A percentile compares a stretch with the other conserved stretches of the same genome.
Evolutionary conservation across 768 basidiomycete genomes (phyloP).

Genomic region (Hebeloma cylindrosporum): DNA sequence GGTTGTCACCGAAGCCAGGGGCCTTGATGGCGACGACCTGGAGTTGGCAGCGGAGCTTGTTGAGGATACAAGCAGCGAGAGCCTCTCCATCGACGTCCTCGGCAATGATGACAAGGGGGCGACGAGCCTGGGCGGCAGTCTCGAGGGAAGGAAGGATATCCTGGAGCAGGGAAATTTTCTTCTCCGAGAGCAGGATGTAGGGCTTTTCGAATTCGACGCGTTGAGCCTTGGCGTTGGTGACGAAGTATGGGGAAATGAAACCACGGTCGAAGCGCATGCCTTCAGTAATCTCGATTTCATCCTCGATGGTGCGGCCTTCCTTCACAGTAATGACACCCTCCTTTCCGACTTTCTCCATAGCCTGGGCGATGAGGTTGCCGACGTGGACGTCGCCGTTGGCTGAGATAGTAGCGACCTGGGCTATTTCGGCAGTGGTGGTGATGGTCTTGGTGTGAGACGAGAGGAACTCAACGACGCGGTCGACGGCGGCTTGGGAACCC

Average conservation of each 20-base stretch:
- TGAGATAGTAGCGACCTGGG: constrained; percentile 97
- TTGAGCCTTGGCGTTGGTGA: constrained; percentile 96
- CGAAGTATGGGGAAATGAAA: constrained; percentile 96
- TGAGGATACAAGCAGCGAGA: constrained; percentile 95
- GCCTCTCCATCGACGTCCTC: constrained; percentile 99
- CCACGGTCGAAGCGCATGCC: constrained; percentile 99
- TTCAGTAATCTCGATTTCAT: constrained; percentile 99
- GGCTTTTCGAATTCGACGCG: constrained; percentile 98
- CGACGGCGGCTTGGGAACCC: constrained; percentile 96
- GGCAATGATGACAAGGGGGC: constrained; percentile 94
- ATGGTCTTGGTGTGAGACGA: constrained; percentile 87
- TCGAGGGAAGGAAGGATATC: constrained; percentile 95
- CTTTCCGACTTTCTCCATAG: constrained; percentile 99
- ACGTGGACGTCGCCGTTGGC: constrained; percentile 83
- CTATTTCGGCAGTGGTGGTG: constrained; percentile 96
- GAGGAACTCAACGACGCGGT: constrained; percentile 91
- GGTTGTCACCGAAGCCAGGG: constrained; percentile 98
- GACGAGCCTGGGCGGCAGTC: constrained; percentile 72
- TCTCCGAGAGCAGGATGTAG: constrained; percentile 88
- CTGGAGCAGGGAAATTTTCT: constrained; percentile 94
- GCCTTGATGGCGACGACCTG: constrained; percentile 95
- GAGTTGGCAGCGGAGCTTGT: constrained; percentile 98
- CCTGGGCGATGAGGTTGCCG: constrained; percentile 93
- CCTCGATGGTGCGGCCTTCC: constrained; percentile 96
- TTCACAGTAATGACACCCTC: constrained; percentile 99